These are phyloP conservation scores for Salix purpurea DNA, from an alignment of 345 rosid genomes.

Conservation along the genomic window DNA sequence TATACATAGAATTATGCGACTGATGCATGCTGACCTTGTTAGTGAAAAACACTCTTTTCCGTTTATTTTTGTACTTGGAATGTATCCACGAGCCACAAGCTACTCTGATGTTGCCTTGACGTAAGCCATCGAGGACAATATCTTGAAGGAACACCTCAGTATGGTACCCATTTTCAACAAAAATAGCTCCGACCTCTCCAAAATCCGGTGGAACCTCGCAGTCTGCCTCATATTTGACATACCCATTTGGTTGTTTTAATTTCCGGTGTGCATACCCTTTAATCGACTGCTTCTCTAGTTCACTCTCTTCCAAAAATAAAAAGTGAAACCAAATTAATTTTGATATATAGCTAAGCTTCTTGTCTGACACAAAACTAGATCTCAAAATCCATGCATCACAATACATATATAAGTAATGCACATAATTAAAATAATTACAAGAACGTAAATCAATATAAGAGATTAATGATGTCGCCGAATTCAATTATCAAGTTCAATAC, in stretches of 20 bases:
- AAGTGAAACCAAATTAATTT: background rate
- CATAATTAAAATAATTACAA: too few species aligned
- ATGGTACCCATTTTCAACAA: slow-evolving; percentile 64
- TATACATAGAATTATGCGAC: too few species aligned
- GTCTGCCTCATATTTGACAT: slow-evolving; percentile 48
- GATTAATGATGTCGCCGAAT: too few species aligned
- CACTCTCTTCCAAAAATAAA: slow-evolving; percentile 30
- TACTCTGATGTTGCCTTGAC: slow-evolving; percentile 28
- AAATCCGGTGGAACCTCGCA: slow-evolving; percentile 47
- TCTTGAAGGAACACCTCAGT: slow-evolving; percentile 51
- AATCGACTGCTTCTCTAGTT: slow-evolving; percentile 41
- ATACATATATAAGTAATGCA: too few species aligned
- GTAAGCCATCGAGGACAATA: slow-evolving; percentile 44
- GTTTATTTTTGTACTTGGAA: slow-evolving; percentile 42
- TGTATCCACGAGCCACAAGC: slow-evolving; percentile 61
- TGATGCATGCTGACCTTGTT: slow-evolving; percentile 31
- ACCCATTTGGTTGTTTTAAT: slow-evolving; percentile 10
- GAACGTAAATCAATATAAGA: too few species aligned
- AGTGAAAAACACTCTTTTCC: slow-evolving; percentile 61
- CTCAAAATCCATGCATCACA: background rate
- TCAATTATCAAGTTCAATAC: too few species aligned
- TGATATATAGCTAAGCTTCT: background rate
- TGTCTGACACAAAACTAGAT: background rate
- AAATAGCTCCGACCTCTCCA: slow-evolving; percentile 60
- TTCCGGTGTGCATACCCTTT: slow-evolving; percentile 42